Base-by-base conservation (phyloP, 345 rosid species). In the Clarkia xantiana region DNA sequence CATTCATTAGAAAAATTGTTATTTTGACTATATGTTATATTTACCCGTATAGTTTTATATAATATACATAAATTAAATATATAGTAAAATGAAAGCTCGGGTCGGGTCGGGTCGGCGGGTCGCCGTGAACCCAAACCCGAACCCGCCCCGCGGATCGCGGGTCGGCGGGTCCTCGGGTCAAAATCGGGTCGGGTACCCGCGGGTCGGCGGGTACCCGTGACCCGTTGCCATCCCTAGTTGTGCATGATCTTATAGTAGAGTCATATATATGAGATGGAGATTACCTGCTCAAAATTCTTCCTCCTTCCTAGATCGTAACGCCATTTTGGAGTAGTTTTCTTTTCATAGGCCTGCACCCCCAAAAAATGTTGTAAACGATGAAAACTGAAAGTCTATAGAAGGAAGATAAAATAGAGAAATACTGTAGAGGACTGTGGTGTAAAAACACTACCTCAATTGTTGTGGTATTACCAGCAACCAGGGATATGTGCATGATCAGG, bases 201-300 rank as follows among this genome's bases (percentile, higher is more conserved):
- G n/a, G n/a, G n/a, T n/a, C n/a, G n/a, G n/a, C n/a, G n/a, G n/a
- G n/a, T n/a, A n/a, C n/a, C n/a, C n/a, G n/a, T n/a, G n/a, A n/a
- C n/a, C n/a, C n/a, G n/a, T n/a, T n/a, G n/a, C n/a, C n/a, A n/a
- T n/a, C n/a, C n/a, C n/a, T n/a, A n/a, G n/a, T n/a, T n/a, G n/a
- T n/a, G n/a, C 25, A 22, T 22, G 25, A 22, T 22, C 25, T 22
- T 22, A 22, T 5, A 22, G 34, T 36, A 49, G 41, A 14, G 47
- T 42, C 34, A 12, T 12, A 45, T 52, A 20, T 42, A 14, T 6
- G n/a, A 29, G 20, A 42, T 15, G 40, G 14, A 17, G 6, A 47
- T 42, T 40, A 80, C 98, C 90, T 91, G 98, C 62, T 84, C 96
- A 59, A 91, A 84, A 57, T 91, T 91, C 65, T 70, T 81, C 71